Percentiles rank a stretch among this genome's conserved stretches.
Evolutionary conservation across 2,329 filamentous ascomycete species (phyloP).

Genomic region (Colletotrichum gloeosporioides): DNA sequence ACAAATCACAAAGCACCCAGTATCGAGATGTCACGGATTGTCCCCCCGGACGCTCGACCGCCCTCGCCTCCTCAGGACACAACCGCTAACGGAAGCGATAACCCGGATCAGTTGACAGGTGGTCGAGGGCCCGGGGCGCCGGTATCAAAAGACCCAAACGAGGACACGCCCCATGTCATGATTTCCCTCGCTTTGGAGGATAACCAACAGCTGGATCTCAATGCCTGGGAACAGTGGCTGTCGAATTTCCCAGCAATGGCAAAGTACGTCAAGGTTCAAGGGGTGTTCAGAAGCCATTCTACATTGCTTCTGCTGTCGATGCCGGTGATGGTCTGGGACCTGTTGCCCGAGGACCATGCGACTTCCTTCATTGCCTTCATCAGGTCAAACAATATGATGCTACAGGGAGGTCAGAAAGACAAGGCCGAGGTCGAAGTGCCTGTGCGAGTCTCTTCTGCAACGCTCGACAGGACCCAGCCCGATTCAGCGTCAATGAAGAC

Average conservation of each 20-base stretch:
- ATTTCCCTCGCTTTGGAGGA: constrained; percentile 65
- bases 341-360: constrained; percentile 62
- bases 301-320: constrained; percentile 63
- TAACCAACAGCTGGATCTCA: constrained; percentile 60
- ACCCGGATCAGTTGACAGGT: background rate
- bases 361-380: constrained; percentile 53
- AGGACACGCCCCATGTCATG: constrained; percentile 65
- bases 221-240: constrained; percentile 65
- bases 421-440: background rate
- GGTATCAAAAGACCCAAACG: constrained; percentile 48
- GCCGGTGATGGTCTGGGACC: constrained; percentile 65
- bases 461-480: background rate
- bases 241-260: constrained; percentile 60
- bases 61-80: constrained; percentile 40
- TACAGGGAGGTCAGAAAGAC: background rate
- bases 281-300: constrained; percentile 66
- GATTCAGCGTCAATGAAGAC: background rate
- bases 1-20: constrained; percentile 63
- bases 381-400: constrained; percentile 12
- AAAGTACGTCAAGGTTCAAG: constrained; percentile 66
- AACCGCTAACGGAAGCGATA: background rate
- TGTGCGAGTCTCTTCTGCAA: background rate
- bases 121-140: constrained; percentile 10
- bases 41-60: constrained; percentile 37
- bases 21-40: constrained; percentile 56